Base-by-base conservation (phyloP, 257 asterid genomes). In the Gentiana macrophylla region DNA sequence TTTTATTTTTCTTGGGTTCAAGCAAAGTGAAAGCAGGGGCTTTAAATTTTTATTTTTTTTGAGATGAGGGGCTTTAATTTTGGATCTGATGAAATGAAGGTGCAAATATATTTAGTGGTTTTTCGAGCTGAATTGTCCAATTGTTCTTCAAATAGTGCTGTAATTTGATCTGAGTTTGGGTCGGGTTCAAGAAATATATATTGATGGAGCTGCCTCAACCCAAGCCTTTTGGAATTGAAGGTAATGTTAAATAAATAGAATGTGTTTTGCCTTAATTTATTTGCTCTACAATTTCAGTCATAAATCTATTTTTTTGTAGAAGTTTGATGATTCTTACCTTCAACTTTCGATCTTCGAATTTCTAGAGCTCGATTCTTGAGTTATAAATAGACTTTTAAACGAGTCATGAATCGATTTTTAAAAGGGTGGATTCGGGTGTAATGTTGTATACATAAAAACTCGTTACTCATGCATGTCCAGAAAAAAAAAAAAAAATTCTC, bases 181-280 rank as follows among this genome's bases (percentile, higher is more conserved):
- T 35, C 62, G 57, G 10, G 45, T 55, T 48, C 41, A 38, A 37
- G 10, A 44, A 64, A 41, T 37, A 59, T 59, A 4, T 10, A 7
- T 7, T 43, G 53, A 89, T 89, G 97, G 97, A 89, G 79, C 71
- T 85, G 66, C 94, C 91, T 68, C 89, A 81, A 60, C 67, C 94
- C 56, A 76, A 82, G 65, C 62, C 83, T 50, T 60, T 72, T 41
- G 91, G 78, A 57, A 62, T 77, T 11, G 80, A 85, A 80, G 95
- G 95, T 80, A 79, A 59, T n/a, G 4, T 1, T 8, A 36, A 4
- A 35, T 50, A 41, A 48, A 43, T 24, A 24, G 24, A 24, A 24
- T 24, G 24, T 24, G 50, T 57, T 12, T 4, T 41, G 46, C 9
- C 9, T 41, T 41, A 41, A 44, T 15, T 15, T 3, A 4, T 38